Base-by-base conservation (phyloP, 2,329 filamentous ascomycete species). In the Fusarium sp. region DNA sequence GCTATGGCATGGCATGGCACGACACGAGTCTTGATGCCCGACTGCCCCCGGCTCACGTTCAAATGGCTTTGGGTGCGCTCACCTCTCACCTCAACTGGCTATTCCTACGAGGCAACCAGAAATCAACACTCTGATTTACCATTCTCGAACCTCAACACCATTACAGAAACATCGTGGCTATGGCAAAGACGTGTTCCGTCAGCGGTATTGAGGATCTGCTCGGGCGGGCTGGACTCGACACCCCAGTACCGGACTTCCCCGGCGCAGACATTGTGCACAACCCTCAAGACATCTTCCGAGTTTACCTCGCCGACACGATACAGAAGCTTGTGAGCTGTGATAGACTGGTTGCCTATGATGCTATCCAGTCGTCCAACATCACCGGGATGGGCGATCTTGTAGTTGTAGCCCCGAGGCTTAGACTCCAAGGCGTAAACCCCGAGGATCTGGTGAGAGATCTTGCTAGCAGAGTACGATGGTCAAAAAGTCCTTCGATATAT, bases 221-320 rank as follows among this genome's bases (percentile, higher is more conserved):
- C 0, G 69, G 69, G 0, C 63, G 43, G 7, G 70, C 19, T 43
- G 70, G 70, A 0, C 61, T 72, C 10, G 45, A 69, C 8, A 70
- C 65, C 0, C 70, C 70, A 1, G 22, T 72, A 1, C 69, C 70
- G 1, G 58, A 68, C 0, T 72, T 38, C 22, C 69, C 70, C 0
- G 65, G 31, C 1, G 56, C 68, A 7, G 57, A 72, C 4, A 56
- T 72, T 1, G 60, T 72, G 28, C 61, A 65, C 6, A 72, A 72
- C 0, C 69, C 68, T 0, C 70, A 72, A 31, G 69, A 72, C 34
- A 68, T 72, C 34, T 72, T 72, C 6, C 63, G 68, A 1, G 68
- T 55, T 0, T 72, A 72, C 12, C 62, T 72, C 0, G 70, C 70
- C 46, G 70, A 72, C 1, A 67, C 10, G 0, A 3, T 72, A 0